Base-by-base conservation (phyloP, 441 rosid genomes). In the Erysimum cheiri region DNA sequence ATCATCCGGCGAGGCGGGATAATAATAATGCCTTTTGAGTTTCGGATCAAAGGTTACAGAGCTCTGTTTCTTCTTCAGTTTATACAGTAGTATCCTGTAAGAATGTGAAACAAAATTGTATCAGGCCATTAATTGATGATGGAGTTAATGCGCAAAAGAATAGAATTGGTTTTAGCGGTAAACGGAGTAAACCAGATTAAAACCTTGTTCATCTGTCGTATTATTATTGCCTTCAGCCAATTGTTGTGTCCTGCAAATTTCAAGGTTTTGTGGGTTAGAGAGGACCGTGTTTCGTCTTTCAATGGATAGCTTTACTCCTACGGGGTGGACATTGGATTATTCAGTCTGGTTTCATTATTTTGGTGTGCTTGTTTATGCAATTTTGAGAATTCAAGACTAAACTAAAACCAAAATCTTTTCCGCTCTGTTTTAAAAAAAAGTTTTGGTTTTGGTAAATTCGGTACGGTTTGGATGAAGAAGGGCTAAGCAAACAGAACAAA, bases 171-270 rank as follows among this genome's bases (percentile, higher is more conserved):
- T 44, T 44, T 3, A 58, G 37, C 1, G 37, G 11, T 8, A 58
- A 36, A 24, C 1, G 0, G 28, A 36, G 9, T 39, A 15, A 64
- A 72, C n/a, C 36, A 65, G 26, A 60, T 17, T 35, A n/a, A 31
- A 48, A 72, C 76, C 71, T 57, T 48, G 60, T 12, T 72, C 60
- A 37, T 72, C 76, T 47, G 71, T 48, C 14, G 35, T 39, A 58
- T 22, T 58, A 58, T 22, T 58, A 40, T 22, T 65, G 60, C 60
- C 60, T 31, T 73, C 67, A 1, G 4, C 71, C 44, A 73, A 40
- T 31, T 73, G 77, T 14, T 73, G 67, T 65, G 55, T 66, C 67
- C 71, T 73, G 72, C 66, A 32, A 39, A 8, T 46, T 55, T 37
- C 64, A 62, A 26, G 39, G 5, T 24, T 61, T 71, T 11, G 56